Evolutionary conservation across 345 rosid genomes (phyloP).

Genomic region (Citrus trifoliata): DNA sequence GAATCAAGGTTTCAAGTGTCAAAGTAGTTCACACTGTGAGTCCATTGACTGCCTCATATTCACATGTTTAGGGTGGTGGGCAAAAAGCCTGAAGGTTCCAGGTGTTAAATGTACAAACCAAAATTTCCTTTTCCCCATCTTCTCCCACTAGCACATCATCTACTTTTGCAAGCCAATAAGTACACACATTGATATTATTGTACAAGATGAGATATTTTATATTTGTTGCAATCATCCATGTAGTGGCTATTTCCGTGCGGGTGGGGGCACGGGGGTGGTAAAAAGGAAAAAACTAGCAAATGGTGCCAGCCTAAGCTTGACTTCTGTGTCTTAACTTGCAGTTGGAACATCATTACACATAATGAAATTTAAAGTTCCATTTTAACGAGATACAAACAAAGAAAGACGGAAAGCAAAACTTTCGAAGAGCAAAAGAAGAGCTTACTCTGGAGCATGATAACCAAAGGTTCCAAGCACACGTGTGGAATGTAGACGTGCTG

Average conservation of each 20-base stretch:
- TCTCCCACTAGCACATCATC: not conserved
- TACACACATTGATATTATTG: not conserved
- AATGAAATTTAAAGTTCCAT: not conserved
- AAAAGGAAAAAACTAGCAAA: not conserved
- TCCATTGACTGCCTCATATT: not conserved
- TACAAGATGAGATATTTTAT: not conserved
- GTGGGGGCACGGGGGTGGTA: no score
- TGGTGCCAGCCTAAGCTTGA: not conserved
- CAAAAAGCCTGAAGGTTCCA: not conserved
- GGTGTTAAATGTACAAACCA: not conserved
- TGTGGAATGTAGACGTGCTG: conserved; percentile 92
- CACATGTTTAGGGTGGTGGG: not conserved
- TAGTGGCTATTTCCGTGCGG: not conserved
- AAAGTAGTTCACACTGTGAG: not conserved
- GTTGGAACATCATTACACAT: not conserved
- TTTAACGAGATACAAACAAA: not conserved
- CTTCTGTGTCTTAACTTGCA: not conserved
- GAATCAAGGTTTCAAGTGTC: not conserved
- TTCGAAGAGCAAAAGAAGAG: conserved; percentile 10
- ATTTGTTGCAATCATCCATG: not conserved
- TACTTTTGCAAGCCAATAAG: not conserved
- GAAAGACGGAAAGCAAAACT: not conserved
- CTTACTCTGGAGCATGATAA: conserved; percentile 99
- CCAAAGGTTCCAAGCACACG: conserved; percentile 97
- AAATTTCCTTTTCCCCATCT: not conserved